A percentile compares a stretch with the other conserved stretches of the same genome.
Evolutionary conservation across 73 alveolate species (phyloP).

Genomic region (Breviolum minutum): DNA sequence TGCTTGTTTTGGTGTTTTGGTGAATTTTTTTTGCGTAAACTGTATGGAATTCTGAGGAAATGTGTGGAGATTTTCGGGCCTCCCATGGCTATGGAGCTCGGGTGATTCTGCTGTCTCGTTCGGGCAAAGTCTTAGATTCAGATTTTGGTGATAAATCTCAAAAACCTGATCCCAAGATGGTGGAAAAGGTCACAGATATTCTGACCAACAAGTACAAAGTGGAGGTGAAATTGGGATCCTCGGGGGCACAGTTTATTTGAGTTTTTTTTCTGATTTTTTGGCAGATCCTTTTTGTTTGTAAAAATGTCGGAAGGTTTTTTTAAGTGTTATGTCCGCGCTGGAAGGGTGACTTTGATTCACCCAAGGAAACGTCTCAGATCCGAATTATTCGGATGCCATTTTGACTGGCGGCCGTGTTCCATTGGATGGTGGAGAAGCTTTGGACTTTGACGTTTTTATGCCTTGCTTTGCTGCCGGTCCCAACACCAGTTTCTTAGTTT

Average conservation of each 20-base stretch:
- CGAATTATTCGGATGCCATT: background rate
- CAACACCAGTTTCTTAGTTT: constrained; percentile 27
- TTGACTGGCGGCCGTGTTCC: constrained; percentile 18
- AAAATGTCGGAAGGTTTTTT: no score
- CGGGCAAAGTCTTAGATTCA: constrained; percentile 10
- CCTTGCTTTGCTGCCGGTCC: constrained; percentile 67
- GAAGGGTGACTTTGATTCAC: no score
- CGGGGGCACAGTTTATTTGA: no score
- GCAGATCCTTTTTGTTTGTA: no score
- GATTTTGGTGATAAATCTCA: constrained; percentile 42
- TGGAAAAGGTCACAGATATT: constrained; percentile 44
- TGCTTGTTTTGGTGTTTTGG: no score
- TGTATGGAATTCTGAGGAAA: background rate
- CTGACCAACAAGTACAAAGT: constrained; percentile 46
- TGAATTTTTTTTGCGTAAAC: no score
- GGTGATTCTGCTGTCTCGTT: constrained; percentile 34
- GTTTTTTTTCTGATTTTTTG: no score
- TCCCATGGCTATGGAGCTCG: background rate
- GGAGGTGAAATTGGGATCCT: constrained; percentile 23
- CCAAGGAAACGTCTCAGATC: background rate
- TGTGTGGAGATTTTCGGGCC: constrained; percentile 47
- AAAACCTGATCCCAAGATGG: background rate
- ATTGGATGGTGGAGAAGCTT: constrained; percentile 13
- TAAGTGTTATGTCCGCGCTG: no score
- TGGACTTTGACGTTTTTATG: constrained; percentile 82